These are phyloP conservation scores for Eucalyptus albens DNA, from an alignment of 345 rosid species.

Conservation along the genomic window DNA sequence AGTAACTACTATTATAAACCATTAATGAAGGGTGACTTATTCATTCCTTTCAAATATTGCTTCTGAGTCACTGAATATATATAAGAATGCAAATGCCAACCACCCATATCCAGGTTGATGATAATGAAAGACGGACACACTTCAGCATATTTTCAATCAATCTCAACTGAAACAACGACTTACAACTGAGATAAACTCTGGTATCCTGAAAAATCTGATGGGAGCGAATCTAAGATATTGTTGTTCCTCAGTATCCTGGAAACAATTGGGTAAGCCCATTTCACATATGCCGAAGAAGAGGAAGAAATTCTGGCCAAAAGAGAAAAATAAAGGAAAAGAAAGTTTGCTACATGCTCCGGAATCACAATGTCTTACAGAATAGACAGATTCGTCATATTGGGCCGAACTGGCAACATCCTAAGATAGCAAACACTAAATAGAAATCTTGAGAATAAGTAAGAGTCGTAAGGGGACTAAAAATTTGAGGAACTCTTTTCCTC, in stretches of 20 bases:
- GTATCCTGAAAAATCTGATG: conserved; percentile 19
- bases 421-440: too few species aligned
- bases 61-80: background rate
- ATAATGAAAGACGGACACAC: background rate
- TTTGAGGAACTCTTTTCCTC: too few species aligned
- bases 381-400: conserved; percentile 9
- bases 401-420: too few species aligned
- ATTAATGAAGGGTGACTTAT: background rate
- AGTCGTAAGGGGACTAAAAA: too few species aligned
- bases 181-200: background rate
- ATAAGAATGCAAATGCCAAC: background rate
- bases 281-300: too few species aligned
- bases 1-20: background rate
- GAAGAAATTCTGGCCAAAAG: background rate
- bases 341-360: too few species aligned
- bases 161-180: background rate
- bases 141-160: background rate
- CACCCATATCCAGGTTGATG: background rate
- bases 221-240: conserved; percentile 21
- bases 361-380: conserved; percentile 18
- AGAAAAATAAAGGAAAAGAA: background rate
- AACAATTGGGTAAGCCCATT: background rate
- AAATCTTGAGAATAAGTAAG: too few species aligned
- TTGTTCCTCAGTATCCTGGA: conserved; percentile 23
- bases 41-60: background rate